Evolutionary conservation across 2,329 filamentous ascomycete species (phyloP), one percentile per base, ranked within the genome.

Genomic region (Penicillium verrucosum): DNA sequence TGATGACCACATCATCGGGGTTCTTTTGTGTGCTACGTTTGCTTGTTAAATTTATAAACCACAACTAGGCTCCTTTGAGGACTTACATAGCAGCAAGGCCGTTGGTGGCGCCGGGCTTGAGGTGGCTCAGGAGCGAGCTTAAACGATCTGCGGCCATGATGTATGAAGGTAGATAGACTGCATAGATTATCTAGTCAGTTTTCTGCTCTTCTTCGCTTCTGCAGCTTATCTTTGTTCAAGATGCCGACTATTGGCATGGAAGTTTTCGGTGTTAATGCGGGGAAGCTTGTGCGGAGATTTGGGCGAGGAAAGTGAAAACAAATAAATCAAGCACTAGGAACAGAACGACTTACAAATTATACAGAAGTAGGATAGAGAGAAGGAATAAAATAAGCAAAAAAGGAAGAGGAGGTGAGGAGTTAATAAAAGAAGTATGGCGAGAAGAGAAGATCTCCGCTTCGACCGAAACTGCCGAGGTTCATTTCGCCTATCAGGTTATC

Each of bases 1-100:
- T 99, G 71, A 97, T 96, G 73, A 99, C 94, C 53, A 99, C 83
- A 80, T 99, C 94, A 74, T 97, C 93, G 65, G 92, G 85, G 76
- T 96, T 95, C 81, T 97, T 92, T 67, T 90, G 86, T 56, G 90
- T 92, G 71, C 92, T 96, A 67, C n/a, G 32, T 18, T 32, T n/a
- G 16, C 7, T 45, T 51, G 48, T 69, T 51, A 67, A 60, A 48
- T 38, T 52, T 14, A 16, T 36, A 41, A 56, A 56, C 44, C 25
- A n/a, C n/a, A 38, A 47, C 47, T 43, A 18, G 18, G 27, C 36
- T 53, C 36, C 25, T 48, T 34, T n/a, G 48, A 54, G 9, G 8
- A 71, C 88, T 81, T 84, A 96, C 92, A 97, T 89, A 60, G 86
- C 80, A 66, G 85, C 83, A 64, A 97, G 75, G 47, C 85, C 86